Evolutionary conservation across 2,329 filamentous ascomycete genomes (phyloP).

Genomic region (Niveomyces coronatus): DNA sequence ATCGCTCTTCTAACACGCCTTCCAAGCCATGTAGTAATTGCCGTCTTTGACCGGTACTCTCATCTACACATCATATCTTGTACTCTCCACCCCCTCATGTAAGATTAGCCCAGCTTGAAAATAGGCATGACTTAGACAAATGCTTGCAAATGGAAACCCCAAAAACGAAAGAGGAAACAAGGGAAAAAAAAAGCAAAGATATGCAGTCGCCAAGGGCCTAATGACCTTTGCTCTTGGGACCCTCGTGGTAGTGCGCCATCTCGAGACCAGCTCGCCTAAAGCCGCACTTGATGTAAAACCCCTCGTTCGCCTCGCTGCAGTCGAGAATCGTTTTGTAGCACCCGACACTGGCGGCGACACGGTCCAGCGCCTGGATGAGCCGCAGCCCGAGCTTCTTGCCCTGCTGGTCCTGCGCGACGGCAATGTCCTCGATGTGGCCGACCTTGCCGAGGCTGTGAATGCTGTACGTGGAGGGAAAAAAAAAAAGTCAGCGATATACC

Average conservation of each 20-base stretch:
- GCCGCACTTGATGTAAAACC: constrained; percentile 96
- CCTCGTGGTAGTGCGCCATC: constrained; percentile 92
- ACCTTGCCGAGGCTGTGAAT: constrained; percentile 75
- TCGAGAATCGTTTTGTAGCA: constrained; percentile 98
- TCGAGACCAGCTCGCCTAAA: constrained; percentile 86
- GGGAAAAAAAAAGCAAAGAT: too few species aligned
- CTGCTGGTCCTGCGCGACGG: constrained; percentile 88
- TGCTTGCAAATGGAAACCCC: too few species aligned
- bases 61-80: too few species aligned
- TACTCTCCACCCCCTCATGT: too few species aligned
- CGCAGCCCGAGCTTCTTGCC: constrained; percentile 91
- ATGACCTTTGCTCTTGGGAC: constrained; percentile 33
- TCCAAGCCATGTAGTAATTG: too few species aligned
- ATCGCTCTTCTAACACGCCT: too few species aligned
- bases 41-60: too few species aligned
- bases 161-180: too few species aligned
- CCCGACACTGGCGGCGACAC: constrained; percentile 74
- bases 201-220: too few species aligned
- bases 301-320: constrained; percentile 91
- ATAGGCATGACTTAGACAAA: too few species aligned
- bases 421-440: constrained; percentile 96
- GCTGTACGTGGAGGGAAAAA: constrained; percentile 29
- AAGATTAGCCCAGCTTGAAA: too few species aligned
- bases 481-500: too few species aligned
- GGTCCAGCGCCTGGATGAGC: constrained; percentile 89